Percentiles rank a stretch among this genome's conserved stretches.
Conservation (phyloP, 2,329 filamentous ascomycete species). For the Scedosporium minutisporum region DNA sequence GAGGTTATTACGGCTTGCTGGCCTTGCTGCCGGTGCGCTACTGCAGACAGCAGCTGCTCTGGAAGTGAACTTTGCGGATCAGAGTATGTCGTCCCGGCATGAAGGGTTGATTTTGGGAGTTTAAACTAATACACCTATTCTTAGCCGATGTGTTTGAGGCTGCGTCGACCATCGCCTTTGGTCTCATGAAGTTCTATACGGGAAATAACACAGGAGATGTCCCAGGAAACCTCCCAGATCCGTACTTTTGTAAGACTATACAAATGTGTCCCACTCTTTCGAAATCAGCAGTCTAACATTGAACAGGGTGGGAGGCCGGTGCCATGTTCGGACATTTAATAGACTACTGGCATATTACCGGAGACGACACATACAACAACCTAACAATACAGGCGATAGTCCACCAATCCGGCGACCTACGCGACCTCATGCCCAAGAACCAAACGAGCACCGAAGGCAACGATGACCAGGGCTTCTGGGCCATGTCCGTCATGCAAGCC, state of each 20-base stretch:
- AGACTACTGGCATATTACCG: conserved; percentile 64
- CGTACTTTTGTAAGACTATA: conserved; percentile 53
- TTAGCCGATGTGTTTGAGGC: conserved; percentile 41
- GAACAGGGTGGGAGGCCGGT: conserved; percentile 56
- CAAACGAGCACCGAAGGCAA: conserved; percentile 55
- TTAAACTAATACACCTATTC: conserved; percentile 18
- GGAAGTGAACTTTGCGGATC: conserved; percentile 20
- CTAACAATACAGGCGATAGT: conserved; percentile 48
- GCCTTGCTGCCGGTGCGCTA: conserved; percentile 6
- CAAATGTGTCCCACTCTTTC: conserved; percentile 32
- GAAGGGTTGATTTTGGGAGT: conserved; percentile 10
- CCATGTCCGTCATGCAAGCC: conserved; percentile 69
- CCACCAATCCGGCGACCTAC: conserved; percentile 49
- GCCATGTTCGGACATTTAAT: conserved; percentile 62
- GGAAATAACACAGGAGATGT: conserved; percentile 50
- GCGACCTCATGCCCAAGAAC: conserved; percentile 58
- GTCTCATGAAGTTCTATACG: conserved; percentile 39
- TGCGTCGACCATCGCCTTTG: conserved; percentile 36
- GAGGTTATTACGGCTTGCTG: conserved; percentile 9
- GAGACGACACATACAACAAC: conserved; percentile 54
- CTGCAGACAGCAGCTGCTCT: conserved; percentile 8
- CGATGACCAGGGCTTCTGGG: conserved; percentile 79
- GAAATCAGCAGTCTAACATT: conserved; percentile 19
- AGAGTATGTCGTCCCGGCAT: conserved; percentile 8
- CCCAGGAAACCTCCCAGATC: conserved; percentile 47